A percentile compares a stretch with the other conserved stretches of the same genome.
Evolutionary conservation across 129 eudicot species (phyloP).

Genomic region (Flaveria brownii): DNA sequence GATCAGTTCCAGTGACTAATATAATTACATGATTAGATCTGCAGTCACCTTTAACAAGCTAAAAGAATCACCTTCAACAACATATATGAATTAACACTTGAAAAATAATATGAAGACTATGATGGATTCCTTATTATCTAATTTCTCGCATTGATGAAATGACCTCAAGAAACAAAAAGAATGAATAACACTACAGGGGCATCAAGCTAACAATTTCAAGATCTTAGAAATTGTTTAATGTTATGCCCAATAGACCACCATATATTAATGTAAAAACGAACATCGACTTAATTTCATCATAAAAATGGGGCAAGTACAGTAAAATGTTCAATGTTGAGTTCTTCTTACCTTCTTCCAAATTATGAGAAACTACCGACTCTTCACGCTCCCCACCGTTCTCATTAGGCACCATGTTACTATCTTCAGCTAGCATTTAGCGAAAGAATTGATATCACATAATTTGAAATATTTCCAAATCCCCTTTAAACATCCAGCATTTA

Average conservation of each 20-base stretch:
- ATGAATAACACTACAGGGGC: not conserved
- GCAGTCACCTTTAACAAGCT: not conserved
- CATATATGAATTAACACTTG: not conserved
- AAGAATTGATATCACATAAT: constrained; percentile 5
- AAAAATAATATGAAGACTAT: not conserved
- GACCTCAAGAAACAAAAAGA: not conserved
- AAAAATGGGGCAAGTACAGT: not conserved
- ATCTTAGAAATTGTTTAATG: not conserved
- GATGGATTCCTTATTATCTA: not conserved
- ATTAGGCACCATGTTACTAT: constrained; percentile 40
- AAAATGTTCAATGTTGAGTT: not conserved
- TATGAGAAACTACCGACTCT: constrained; percentile 39
- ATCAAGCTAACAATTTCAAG: not conserved
- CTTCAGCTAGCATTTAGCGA: constrained; percentile 53
- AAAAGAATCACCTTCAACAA: not conserved
- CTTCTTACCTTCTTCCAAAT: constrained; percentile 53
- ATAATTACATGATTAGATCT: not conserved
- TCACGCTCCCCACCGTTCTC: constrained; percentile 44
- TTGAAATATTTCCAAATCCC: no score
- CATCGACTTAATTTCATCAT: not conserved
- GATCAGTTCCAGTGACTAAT: not conserved
- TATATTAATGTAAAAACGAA: not conserved
- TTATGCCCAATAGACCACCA: not conserved
- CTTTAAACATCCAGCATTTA: not conserved
- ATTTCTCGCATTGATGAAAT: constrained; percentile 5